phyloP scores from a whole-genome alignment of 768 basidiomycete species.

The Gymnopilus dilepis region DNA sequence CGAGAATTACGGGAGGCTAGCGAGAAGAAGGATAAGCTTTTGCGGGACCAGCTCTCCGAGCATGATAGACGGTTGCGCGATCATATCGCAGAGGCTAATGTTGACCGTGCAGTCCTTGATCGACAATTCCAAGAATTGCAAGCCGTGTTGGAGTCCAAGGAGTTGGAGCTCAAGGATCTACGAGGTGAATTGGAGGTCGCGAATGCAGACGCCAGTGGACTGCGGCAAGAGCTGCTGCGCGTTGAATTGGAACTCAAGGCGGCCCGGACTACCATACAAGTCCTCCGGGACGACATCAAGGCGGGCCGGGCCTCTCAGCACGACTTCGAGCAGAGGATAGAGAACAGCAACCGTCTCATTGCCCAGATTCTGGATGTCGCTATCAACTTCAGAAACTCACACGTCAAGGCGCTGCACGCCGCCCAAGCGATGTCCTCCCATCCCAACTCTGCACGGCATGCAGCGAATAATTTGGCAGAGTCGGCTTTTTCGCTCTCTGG shows the following conservation, averaged over 20 bases:
- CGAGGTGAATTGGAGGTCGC: constrained; percentile 65
- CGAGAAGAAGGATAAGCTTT: constrained; percentile 78
- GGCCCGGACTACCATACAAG: constrained; percentile 66
- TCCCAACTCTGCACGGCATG: constrained; percentile 54
- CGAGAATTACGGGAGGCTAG: constrained; percentile 70
- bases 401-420: constrained; percentile 70
- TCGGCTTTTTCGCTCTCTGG: constrained; percentile 50
- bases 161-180: constrained; percentile 67
- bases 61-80: constrained; percentile 75
- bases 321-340: constrained; percentile 68
- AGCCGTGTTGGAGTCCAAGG: constrained; percentile 62
- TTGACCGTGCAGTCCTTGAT: constrained; percentile 91
- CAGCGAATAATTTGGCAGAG: constrained; percentile 49
- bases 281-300: constrained; percentile 76
- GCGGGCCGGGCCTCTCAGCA: constrained; percentile 71
- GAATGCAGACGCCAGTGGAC: constrained; percentile 67
- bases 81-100: constrained; percentile 91
- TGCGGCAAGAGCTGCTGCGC: constrained; percentile 76
- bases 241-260: constrained; percentile 74
- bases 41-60: constrained; percentile 74
- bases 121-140: constrained; percentile 81
- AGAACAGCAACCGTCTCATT: constrained; percentile 68
- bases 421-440: constrained; percentile 63
- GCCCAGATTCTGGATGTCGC: constrained; percentile 86
- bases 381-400: constrained; percentile 76